Percentiles rank a stretch among this genome's conserved stretches.
phyloP scores from a whole-genome alignment of 1,284 basidiomycete species.

The Erythrobasidium hasegawianum region DNA sequence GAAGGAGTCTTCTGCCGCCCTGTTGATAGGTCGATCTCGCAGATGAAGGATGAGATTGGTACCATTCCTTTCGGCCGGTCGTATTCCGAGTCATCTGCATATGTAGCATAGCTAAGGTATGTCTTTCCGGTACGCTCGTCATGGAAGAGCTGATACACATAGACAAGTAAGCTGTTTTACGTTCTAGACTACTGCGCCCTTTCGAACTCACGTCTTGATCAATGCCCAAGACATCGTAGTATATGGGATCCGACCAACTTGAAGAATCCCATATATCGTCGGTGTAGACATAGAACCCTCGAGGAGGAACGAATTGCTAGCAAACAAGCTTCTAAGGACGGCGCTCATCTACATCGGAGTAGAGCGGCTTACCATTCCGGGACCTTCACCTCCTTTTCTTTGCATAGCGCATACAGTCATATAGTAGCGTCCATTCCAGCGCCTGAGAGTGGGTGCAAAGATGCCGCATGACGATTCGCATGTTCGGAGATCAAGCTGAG shows the following conservation, averaged over 20 bases:
- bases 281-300: conserved; percentile 44
- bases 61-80: conserved; percentile 32
- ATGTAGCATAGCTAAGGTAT: conserved; percentile 5
- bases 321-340: background rate
- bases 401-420: conserved; percentile 40
- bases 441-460: conserved; percentile 43
- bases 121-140: background rate
- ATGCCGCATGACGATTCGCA: conserved; percentile 40
- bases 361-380: background rate
- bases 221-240: conserved; percentile 40
- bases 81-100: conserved; percentile 1
- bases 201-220: conserved; percentile 43
- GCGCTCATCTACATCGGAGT: background rate
- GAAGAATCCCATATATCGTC: conserved; percentile 42
- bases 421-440: conserved; percentile 42
- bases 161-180: background rate
- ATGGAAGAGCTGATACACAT: conserved; percentile 1
- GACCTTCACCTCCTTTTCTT: conserved; percentile 14
- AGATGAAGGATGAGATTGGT: conserved; percentile 36
- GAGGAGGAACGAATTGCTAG: conserved; percentile 27
- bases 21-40: conserved; percentile 41
- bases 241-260: conserved; percentile 42
- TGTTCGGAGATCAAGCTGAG: conserved; percentile 41
- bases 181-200: no score
- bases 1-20: conserved; percentile 36